Base-by-base conservation (phyloP, 2,329 filamentous ascomycete genomes). In the Colletotrichum aenigma region DNA sequence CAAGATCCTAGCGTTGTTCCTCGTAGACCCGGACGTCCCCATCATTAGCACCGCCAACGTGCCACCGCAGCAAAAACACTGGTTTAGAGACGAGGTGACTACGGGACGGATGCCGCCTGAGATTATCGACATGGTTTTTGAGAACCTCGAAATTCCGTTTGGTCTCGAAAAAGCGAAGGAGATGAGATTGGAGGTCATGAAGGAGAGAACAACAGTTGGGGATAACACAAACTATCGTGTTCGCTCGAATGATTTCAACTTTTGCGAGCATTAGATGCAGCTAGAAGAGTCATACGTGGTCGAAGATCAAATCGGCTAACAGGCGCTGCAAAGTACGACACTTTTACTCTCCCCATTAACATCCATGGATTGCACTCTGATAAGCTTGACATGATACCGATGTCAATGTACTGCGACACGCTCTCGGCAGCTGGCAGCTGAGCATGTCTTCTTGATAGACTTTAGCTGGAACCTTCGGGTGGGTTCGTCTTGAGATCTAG, bases 1-100 rank as follows among this genome's bases (percentile, higher is more conserved):
- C 21, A 90, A 91, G 79, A 90, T 93, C 64, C 82, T 93, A 4
- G 90, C 89, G 0, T 83, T 93, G 12, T 93, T 90, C 79, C 86
- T 93, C 3, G 88, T 94, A 3, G 91, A 93, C 79, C 92, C 92
- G 0, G 78, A 86, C 24, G 78, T 85, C 2, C 86, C 86, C 2
- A 70, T 88, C 82, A 81, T 86, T 71, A 85, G 84, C 2, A 88
- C 86, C 12, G 83, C 84, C 34, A 88, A 87, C 32, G 84, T 88
- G n/a, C 85, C 86, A 24, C 86, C 86, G 3, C 86, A 88, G 80
- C 86, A 85, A 78, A 77, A 76, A 18, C 72, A 83, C 43, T 88
- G 86, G 86, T 87, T 85, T 80, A 26, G 71, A n/a, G 80, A 81
- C 24, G 76, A 75, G 12, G 72, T 52, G 2, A 12, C 16, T 7